Percentiles rank a stretch among this genome's conserved stretches.
Conservation (phyloP, 495 filamentous ascomycete species). For the Aspergillus sclerotioniger region DNA sequence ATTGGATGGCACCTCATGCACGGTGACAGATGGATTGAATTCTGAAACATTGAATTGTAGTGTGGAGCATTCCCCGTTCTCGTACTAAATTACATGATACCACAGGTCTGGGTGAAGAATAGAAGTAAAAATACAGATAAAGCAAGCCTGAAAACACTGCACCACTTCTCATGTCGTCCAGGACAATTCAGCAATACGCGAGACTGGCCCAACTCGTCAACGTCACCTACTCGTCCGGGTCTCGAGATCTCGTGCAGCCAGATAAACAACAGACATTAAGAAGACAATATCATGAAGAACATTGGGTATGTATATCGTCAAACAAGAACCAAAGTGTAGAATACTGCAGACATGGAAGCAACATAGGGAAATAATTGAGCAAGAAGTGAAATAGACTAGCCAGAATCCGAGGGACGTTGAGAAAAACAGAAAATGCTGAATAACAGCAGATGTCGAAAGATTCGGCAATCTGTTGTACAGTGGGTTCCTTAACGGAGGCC, state of each 20-base stretch:
- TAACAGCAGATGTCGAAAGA: background rate
- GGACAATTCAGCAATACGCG: background rate
- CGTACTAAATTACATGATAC: too few relatives aligned
- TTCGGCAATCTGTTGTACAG: background rate
- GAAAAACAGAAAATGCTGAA: background rate
- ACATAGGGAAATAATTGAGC: background rate
- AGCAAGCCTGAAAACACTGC: background rate
- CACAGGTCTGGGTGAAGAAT: too few relatives aligned
- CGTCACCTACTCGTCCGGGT: background rate
- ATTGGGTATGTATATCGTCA: constrained; percentile 18
- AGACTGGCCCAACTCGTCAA: background rate
- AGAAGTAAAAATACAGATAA: background rate
- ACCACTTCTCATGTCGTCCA: background rate
- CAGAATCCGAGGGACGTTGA: background rate
- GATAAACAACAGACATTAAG: constrained; percentile 2
- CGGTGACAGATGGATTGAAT: too few relatives aligned
- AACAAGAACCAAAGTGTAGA: constrained; percentile 12
- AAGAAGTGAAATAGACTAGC: background rate
- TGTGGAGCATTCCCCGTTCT: too few relatives aligned
- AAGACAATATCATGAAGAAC: constrained; percentile 16
- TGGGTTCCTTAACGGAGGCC: background rate
- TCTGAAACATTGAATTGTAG: too few relatives aligned
- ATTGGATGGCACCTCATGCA: too few relatives aligned
- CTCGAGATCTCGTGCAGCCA: background rate
- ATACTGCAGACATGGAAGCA: background rate